phyloP scores from a whole-genome alignment of 2,329 filamentous ascomycete genomes.

The Apiospora pterosperma region DNA sequence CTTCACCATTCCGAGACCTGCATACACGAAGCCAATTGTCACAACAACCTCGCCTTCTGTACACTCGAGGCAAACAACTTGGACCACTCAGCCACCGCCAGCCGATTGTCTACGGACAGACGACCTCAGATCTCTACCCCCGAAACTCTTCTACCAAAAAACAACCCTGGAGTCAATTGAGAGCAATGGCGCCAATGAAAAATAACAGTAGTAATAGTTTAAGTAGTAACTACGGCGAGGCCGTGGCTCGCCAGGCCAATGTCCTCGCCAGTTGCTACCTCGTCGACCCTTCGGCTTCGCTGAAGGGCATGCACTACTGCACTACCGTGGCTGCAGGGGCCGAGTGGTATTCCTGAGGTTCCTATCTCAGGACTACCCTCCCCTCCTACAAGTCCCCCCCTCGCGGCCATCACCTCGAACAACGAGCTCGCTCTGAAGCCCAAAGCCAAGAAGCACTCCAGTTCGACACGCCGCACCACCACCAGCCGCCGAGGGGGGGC shows the following conservation, averaged over 20 bases:
- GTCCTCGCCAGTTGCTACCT: constrained; percentile 91
- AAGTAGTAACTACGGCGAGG: constrained; percentile 77
- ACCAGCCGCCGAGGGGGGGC: constrained; percentile 74
- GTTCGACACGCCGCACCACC: constrained; percentile 31
- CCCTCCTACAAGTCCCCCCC: constrained; percentile 85
- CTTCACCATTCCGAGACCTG: not conserved
- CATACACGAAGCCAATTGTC: not conserved
- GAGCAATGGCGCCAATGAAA: constrained; percentile 67
- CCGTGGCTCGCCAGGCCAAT: constrained; percentile 61
- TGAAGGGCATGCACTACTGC: constrained; percentile 91
- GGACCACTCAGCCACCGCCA: not conserved
- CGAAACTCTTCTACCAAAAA: not conserved
- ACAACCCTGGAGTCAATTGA: constrained; percentile 11
- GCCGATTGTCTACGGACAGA: not conserved
- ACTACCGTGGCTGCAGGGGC: constrained; percentile 84
- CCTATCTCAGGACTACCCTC: constrained; percentile 79
- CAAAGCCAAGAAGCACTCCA: constrained; percentile 46
- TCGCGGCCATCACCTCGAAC: constrained; percentile 68
- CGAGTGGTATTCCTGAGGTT: constrained; percentile 95
- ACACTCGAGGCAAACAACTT: not conserved
- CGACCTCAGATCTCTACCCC: not conserved
- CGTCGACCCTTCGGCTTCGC: constrained; percentile 67
- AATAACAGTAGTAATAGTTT: constrained; percentile 63
- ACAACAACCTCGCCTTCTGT: not conserved
- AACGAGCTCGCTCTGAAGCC: constrained; percentile 64